phyloP scores from a whole-genome alignment of 805 yeast genomes.

The Saccharomycopsis guyanensis region DNA sequence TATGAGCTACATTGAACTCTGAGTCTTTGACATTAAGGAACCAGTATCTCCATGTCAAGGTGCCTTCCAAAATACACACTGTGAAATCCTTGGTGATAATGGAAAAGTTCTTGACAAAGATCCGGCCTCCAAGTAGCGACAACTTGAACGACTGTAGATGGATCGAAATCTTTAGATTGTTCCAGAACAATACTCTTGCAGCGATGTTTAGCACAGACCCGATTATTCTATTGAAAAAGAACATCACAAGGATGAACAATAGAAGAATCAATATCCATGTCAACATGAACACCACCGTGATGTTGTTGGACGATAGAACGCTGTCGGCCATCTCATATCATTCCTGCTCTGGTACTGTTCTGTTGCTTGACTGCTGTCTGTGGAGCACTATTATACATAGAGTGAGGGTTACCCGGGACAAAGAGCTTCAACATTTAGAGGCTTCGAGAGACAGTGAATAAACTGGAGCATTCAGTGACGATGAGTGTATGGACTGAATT shows the following conservation, averaged over 20 bases:
- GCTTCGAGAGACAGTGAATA: background rate
- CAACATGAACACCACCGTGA: constrained; percentile 51
- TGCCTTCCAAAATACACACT: constrained; percentile 59
- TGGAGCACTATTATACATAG: background rate
- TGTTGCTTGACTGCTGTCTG: background rate
- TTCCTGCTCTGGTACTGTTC: background rate
- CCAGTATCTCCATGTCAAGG: constrained; percentile 92
- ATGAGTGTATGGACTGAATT: constrained; percentile 52
- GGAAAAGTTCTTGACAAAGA: constrained; percentile 69
- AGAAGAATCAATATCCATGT: constrained; percentile 72
- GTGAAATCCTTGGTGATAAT: constrained; percentile 70
- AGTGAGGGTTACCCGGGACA: background rate
- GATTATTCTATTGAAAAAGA: constrained; percentile 66
- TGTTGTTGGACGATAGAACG: constrained; percentile 1
- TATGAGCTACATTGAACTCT: constrained; percentile 21
- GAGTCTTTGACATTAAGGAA: constrained; percentile 35
- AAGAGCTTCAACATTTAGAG: background rate
- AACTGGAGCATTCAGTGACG: too few relatives aligned
- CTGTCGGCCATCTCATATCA: constrained; percentile 1
- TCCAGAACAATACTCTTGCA: constrained; percentile 57
- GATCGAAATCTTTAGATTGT: constrained; percentile 45
- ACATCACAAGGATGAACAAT: constrained; percentile 54
- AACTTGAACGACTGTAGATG: constrained; percentile 68
- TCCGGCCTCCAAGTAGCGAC: constrained; percentile 74
- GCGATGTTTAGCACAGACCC: constrained; percentile 51